Base-by-base conservation (phyloP, 1,284 basidiomycete species). In the Phylloboletellus chloephorus region DNA sequence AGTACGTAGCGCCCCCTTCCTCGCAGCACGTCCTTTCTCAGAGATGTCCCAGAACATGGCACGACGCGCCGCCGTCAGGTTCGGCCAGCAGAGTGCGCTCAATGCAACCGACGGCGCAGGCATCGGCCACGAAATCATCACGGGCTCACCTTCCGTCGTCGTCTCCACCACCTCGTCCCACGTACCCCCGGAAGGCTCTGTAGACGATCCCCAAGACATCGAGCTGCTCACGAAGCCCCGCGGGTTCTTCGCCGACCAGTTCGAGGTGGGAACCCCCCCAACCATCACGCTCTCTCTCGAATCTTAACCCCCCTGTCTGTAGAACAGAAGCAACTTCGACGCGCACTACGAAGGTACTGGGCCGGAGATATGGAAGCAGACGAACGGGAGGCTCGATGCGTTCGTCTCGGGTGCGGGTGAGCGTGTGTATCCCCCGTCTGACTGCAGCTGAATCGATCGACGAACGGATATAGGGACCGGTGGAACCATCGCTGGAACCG, bases 331-430 rank as follows among this genome's bases (percentile, higher is more conserved):
- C 56, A 98, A 98, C 58, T 92, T 83, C 59, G 73, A 83, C 47
- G 93, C 95, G 0, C 96, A 98, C 61, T 91, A 79, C 54, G 67
- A 79, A 25, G 88, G 89, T 1, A 98, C 95, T 0, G 96, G 91
- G 0, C 93, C 93, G 0, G 96, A 99, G 66, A 92, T 98, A 28
- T 92, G 93, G 83, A 73, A 83, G 37, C 96, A 98, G 59, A 93
- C 90, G 0, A 84, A 81, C 50, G 93, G 93, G 1, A 66, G 69
- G 16, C 52, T 97, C 1, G 76, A 88, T 54, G 92, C 87, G 3
- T 98, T 98, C 57, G 85, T 99, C 20, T 82, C 86, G n/a, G 96
- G 96, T 1, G 93, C 94, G 46, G 92, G 91, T 75, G 44, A 37
- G 65, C n/a, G n/a, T n/a, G n/a, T n/a, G n/a, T n/a, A n/a, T n/a